Percentiles rank a stretch among this genome's conserved stretches.
Conservation (phyloP, 371 early-diverging fungal genomes). For the Rhizopus arrhizus region DNA sequence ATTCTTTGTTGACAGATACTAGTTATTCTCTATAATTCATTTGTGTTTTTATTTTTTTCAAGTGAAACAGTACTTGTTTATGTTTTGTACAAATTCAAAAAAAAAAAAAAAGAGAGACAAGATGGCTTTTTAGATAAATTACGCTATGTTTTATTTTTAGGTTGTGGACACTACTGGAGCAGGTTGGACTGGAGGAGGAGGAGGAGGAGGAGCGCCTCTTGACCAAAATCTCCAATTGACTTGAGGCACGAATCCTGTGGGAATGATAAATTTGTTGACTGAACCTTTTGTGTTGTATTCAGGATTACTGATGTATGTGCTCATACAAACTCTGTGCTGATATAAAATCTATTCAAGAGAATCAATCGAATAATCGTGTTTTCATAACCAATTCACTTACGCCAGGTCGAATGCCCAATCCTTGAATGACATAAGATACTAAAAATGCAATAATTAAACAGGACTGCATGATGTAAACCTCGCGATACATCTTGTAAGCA, state of each 20-base stretch:
- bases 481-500: conserved; percentile 22
- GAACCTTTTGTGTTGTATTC: conserved; percentile 6
- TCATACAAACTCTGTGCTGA: conserved; percentile 3
- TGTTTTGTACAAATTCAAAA: no score
- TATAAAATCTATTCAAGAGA: not conserved
- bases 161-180: not conserved
- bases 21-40: no score
- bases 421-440: conserved; percentile 23
- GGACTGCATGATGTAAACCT: conserved; percentile 35
- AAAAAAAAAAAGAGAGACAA: no score
- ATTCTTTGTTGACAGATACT: no score
- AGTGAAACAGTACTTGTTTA: no score
- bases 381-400: not conserved
- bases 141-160: no score
- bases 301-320: conserved; percentile 1
- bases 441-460: conserved; percentile 29
- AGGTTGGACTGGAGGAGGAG: not conserved
- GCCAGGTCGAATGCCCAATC: not conserved
- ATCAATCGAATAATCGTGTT: not conserved
- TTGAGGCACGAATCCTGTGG: not conserved
- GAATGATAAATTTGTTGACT: not conserved
- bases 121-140: no score
- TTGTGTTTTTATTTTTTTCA: no score
- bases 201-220: not conserved
- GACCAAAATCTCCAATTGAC: conserved; percentile 3